A percentile compares a stretch with the other conserved stretches of the same genome.
phyloP scores from a whole-genome alignment of 768 basidiomycete species.

The Asterophora lycoperdoides region DNA sequence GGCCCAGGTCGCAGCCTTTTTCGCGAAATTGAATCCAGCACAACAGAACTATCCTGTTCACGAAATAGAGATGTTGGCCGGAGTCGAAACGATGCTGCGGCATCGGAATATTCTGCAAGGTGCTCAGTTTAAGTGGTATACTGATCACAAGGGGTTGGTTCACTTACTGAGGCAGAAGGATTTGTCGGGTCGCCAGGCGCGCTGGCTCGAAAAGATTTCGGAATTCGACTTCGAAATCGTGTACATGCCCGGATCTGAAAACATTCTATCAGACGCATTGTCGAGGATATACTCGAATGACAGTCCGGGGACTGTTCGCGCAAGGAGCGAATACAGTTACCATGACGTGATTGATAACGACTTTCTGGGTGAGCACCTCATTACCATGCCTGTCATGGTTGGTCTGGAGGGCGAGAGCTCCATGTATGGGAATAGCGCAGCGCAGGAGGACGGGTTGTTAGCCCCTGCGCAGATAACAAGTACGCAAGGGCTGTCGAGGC shows the following conservation, averaged over 20 bases:
- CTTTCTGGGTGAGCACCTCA: background rate
- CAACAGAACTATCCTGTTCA: slow-evolving; percentile 5
- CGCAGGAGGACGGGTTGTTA: background rate
- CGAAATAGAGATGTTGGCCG: slow-evolving; percentile 3
- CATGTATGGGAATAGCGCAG: no score
- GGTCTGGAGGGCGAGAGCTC: slow-evolving; percentile 12
- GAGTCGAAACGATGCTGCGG: slow-evolving; percentile 5
- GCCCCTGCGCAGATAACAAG: background rate
- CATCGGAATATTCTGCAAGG: slow-evolving; percentile 7
- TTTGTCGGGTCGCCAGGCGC: slow-evolving; percentile 5
- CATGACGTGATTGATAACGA: slow-evolving; percentile 9
- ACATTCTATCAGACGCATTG: slow-evolving; percentile 28
- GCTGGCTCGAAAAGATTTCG: slow-evolving; percentile 9
- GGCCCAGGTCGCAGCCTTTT: background rate
- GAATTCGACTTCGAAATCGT: slow-evolving; percentile 16
- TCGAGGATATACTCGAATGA: slow-evolving; percentile 21
- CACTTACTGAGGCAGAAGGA: slow-evolving; percentile 5
- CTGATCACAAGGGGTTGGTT: slow-evolving; percentile 1
- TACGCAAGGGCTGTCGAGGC: no score
- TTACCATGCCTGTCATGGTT: slow-evolving; percentile 11
- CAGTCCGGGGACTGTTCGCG: slow-evolving; percentile 8
- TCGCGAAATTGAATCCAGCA: slow-evolving; percentile 2
- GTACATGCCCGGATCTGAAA: slow-evolving; percentile 14
- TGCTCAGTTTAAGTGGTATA: background rate
- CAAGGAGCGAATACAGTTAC: slow-evolving; percentile 13